Evolutionary conservation across 805 yeast species (phyloP), one percentile per base, ranked within the genome.

Genomic region (Teunomyces atbi): DNA sequence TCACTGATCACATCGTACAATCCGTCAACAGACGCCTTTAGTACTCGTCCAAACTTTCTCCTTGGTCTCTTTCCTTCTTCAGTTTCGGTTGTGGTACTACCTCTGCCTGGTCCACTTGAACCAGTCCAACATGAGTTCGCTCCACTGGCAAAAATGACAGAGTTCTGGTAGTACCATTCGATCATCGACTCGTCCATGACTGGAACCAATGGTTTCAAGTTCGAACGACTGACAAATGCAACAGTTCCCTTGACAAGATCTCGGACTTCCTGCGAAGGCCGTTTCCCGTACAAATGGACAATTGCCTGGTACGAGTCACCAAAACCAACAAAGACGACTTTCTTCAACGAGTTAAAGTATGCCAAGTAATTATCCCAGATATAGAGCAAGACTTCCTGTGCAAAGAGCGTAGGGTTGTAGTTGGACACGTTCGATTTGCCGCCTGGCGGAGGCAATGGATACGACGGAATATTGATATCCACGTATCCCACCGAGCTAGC

Each of bases 281-380:
- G 76, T 60, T 92, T 96, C 4, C 96, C 97, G 46, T 86, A 79
- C 19, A 92, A 70, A 65, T 91, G 94, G 1, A 92, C 91, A 39
- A 91, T 78, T 2, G 96, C 89, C 37, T 88, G 84, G 58, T 88
- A 86, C 0, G 97, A 83, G 47, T 89, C 96, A 33, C 99, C 99
- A 53, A 86, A 78, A 6, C 97, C 97, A 32, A 91, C 77, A 60
- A 92, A 82, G 0, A 87, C 83, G 27, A 94, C 62, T 53, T 86
- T 87, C 38, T 80, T 71, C 37, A 87, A 80, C 44, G 79, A 78
- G 12, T 61, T 55, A 55, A 90, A 87, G 60, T 84, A 88, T 49
- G 85, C 82, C 44, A 94, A 68, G 59, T 88, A 89, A 61, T 90
- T 88, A 62, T 92, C 98, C 97, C 98, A 94, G 13, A 94, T 58